Evolutionary conservation across 1,284 basidiomycete species (phyloP), one percentile per base, ranked within the genome.

Genomic region (Fomitopsis pinicola): DNA sequence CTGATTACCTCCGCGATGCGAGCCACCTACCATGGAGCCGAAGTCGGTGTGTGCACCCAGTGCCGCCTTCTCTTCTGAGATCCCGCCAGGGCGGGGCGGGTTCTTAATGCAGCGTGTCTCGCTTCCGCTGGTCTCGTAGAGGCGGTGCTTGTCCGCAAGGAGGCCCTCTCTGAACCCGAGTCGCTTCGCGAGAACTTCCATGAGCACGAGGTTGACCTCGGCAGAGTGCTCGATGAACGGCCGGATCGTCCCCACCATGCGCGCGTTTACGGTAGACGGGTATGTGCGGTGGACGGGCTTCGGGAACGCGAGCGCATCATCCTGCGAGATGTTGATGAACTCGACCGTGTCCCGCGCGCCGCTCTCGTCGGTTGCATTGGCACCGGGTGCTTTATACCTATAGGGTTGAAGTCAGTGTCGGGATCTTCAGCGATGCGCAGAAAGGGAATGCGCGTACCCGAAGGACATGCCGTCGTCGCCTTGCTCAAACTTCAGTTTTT

Each of bases 401-500:
- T 64, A 53, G 10, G 64, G 64, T 3, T 56, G 59, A 17, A 42
- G 45, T 38, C 38, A 52, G 26, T 28, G 33, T n/a, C 12, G 38
- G 1, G 9, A 12, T 8, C 3, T 15, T n/a, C 1, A 15, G 28
- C 26, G 22, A 10, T 4, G n/a, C 17, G 35, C 15, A 1, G 30
- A 22, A 10, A 36, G 42, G 7, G 35, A 12, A 19, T 19, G 35
- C 10, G 44, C 10, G 19, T 61, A 76, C 66, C 76, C 76, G 28
- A 73, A 73, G 5, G 71, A 72, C 58, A 67, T 64, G 12, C 76
- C 76, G 2, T 63, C 60, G 62, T 77, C 72, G 36, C 75, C 76
- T 55, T 76, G 76, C 59, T 76, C 75, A 62, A 67, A 77, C 57
- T 70, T 67, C 67, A 76, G 67, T 58, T 77, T 75, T 59, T 77